Percentiles rank a stretch among this genome's conserved stretches.
phyloP scores from a whole-genome alignment of 2,329 filamentous ascomycete genomes.

The Talaromyces sp. region DNA sequence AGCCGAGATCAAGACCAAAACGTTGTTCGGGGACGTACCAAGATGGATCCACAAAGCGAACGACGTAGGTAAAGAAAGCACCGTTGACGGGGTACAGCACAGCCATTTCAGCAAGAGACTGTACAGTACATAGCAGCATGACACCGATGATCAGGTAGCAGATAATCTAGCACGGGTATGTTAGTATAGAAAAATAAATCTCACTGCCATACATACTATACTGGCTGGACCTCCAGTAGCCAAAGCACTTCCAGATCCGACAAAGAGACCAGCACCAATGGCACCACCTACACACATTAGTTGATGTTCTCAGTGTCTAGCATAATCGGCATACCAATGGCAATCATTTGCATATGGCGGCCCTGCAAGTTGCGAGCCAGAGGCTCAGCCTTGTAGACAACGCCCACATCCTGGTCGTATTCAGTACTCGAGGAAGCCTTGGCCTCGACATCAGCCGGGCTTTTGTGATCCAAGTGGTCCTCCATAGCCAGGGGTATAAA shows the following conservation, averaged over 20 bases:
- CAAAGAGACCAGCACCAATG: conserved; percentile 39
- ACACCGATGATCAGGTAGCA: conserved; percentile 51
- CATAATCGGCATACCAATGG: conserved; percentile 23
- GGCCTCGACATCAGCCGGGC: neutral
- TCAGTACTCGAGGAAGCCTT: neutral
- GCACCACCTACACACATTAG: conserved; percentile 21
- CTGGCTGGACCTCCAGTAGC: conserved; percentile 32
- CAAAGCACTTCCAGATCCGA: conserved; percentile 34
- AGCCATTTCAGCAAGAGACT: conserved; percentile 57
- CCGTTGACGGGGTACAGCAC: conserved; percentile 60
- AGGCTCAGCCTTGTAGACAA: conserved; percentile 2
- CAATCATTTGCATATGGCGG: conserved; percentile 38
- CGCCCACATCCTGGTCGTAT: neutral
- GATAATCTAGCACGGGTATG: conserved; percentile 16
- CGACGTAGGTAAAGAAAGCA: conserved; percentile 58
- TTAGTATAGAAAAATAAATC: neutral
- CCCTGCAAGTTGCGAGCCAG: conserved; percentile 25
- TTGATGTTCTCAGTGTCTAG: neutral
- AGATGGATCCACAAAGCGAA: conserved; percentile 57
- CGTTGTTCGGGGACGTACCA: conserved; percentile 31
- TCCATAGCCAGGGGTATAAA: neutral
- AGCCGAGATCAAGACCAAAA: neutral
- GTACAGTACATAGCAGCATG: conserved; percentile 56
- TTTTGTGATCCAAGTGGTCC: neutral
- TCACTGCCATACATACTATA: conserved; percentile 14